Evolutionary conservation across 306 rosid genomes (phyloP).

Genomic region (Lathyrus oleraceus): DNA sequence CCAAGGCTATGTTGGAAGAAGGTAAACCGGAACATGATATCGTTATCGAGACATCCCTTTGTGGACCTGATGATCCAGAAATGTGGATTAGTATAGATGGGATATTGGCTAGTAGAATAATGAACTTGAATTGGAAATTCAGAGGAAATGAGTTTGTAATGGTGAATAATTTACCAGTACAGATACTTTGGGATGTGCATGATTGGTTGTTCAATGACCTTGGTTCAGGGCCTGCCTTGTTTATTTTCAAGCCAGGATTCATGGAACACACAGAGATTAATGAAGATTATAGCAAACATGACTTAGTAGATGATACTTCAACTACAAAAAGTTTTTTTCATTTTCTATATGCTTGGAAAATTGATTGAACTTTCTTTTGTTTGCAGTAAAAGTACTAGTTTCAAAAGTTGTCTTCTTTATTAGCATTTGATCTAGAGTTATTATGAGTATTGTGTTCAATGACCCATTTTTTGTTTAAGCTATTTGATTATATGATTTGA

Average conservation of each 20-base stretch:
- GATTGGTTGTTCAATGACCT: slow-evolving; percentile 58
- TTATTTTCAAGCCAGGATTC: slow-evolving; percentile 56
- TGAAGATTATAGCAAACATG: background rate
- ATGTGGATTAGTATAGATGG: slow-evolving; percentile 74
- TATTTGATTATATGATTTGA: background rate
- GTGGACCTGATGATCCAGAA: slow-evolving; percentile 64
- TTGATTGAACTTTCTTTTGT: slow-evolving; percentile 1
- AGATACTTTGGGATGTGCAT: slow-evolving; percentile 76
- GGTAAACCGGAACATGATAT: slow-evolving; percentile 54
- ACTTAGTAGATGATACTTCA: slow-evolving; percentile 22
- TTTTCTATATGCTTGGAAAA: slow-evolving; percentile 66
- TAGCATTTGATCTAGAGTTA: slow-evolving; percentile 14
- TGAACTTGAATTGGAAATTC: slow-evolving; percentile 77
- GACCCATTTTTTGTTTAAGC: background rate
- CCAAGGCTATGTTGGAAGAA: slow-evolving; percentile 51
- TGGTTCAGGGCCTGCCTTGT: slow-evolving; percentile 55
- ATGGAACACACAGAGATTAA: slow-evolving; percentile 22
- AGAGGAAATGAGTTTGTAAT: slow-evolving; percentile 64
- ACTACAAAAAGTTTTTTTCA: slow-evolving; percentile 43
- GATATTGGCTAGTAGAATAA: slow-evolving; percentile 45
- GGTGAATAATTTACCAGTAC: slow-evolving; percentile 52
- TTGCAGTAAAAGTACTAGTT: background rate
- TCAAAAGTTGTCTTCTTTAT: slow-evolving; percentile 8
- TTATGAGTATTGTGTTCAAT: background rate
- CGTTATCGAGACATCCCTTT: slow-evolving; percentile 58